Base-by-base conservation (phyloP, 306 rosid genomes). In the Abrus pulchellus region DNA sequence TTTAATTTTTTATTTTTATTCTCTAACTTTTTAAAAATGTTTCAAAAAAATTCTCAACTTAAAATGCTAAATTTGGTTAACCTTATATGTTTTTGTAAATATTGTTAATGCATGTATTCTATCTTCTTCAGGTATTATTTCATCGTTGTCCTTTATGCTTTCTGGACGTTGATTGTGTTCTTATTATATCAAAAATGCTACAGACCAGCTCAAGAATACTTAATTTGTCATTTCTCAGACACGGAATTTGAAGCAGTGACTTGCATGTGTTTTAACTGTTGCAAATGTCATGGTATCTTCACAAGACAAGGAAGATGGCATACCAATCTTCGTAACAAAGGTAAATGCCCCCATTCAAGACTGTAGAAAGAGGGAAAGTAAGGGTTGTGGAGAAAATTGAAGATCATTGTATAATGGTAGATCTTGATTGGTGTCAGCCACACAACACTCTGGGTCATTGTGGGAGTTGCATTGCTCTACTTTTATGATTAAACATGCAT, bases 191-290 rank as follows among this genome's bases (percentile, higher is more conserved):
- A 82, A 40, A 63, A 50, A 48, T 38, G 32, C 43, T 64, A 50
- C 8, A 33, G 2, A 30, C 1, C 10, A 74, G 32, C 5, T 0
- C 3, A 5, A 8, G 48, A 63, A 50, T 72, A 2, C n/a, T 62
- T 80, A 32, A 1, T 20, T 20, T 12, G 61, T 71, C 64, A 6
- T 47, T 76, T 36, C 5, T 54, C 47, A 45, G 77, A 62, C 63
- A 43, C 27, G 36, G 61, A 64, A 69, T 74, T 53, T 43, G 52
- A 13, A 61, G 61, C 68, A 61, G 74, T 62, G 54, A 62, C 45
- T 48, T 54, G 53, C 56, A 48, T 7, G 6, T 36, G 62, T 12
- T 82, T 14, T 40, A 68, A 38, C 53, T 68, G 30, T 57, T 60
- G 44, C 70, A 36, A 75, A 27, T 45, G 72, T 9, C 29, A 36